These are phyloP conservation scores for Neurospora pannonica DNA, from an alignment of 495 filamentous ascomycete genomes.

Conservation along the genomic window DNA sequence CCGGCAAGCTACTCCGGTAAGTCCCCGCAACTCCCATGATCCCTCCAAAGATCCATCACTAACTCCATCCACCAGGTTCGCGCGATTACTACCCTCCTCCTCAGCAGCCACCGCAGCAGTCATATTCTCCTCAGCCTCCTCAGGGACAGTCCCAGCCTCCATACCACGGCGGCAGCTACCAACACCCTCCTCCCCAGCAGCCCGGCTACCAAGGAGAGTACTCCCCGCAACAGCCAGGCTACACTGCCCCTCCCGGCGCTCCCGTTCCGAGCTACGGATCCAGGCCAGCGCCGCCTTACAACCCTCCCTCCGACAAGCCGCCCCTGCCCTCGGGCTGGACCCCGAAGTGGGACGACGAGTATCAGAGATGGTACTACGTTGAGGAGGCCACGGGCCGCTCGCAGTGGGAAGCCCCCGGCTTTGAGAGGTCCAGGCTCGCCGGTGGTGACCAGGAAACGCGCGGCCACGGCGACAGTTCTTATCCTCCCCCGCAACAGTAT, in stretches of 20 bases:
- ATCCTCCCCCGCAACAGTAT: neutral
- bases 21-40: neutral
- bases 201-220: conserved; percentile 3
- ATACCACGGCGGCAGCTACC: conserved; percentile 21
- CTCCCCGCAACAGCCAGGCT: conserved; percentile 1
- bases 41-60: neutral
- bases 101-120: conserved; percentile 5
- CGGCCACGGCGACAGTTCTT: conserved; percentile 4
- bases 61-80: neutral
- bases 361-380: conserved; percentile 51
- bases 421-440: conserved; percentile 2
- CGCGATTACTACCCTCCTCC: conserved; percentile 4
- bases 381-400: conserved; percentile 49
- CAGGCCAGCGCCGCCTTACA: conserved; percentile 29
- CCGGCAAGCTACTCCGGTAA: conserved; percentile 1
- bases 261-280: conserved; percentile 1
- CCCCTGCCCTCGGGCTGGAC: conserved; percentile 51
- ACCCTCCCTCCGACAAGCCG: conserved; percentile 37
- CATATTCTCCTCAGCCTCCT: conserved; percentile 9
- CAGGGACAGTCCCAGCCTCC: conserved; percentile 13
- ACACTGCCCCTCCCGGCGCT: conserved; percentile 9
- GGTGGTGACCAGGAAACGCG: conserved; percentile 2
- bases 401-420: conserved; percentile 49
- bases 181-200: conserved; percentile 8
- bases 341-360: conserved; percentile 47